Evolutionary conservation across 1,284 basidiomycete genomes (phyloP), one percentile per base, ranked within the genome.

Genomic region (Microbotryum lychnidis-dioicae): DNA sequence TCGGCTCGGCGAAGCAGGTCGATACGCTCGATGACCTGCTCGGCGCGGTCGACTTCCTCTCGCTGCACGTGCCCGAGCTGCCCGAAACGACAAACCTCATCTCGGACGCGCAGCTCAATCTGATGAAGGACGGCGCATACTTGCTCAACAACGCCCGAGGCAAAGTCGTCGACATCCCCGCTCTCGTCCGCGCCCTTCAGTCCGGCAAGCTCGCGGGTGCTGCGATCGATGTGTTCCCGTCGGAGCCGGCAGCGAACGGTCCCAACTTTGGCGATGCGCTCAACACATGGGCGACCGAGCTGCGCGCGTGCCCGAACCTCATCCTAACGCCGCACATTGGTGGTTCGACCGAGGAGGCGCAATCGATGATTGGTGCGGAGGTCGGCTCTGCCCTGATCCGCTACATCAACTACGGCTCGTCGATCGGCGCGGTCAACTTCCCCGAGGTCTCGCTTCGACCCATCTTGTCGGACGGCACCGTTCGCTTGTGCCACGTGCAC

Each of bases 251-350:
- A 68, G 80, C 88, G 45, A 98, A 97, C 73, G 93, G 93, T 49
- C 81, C 86, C 12, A 76, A 75, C 44, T 97, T 97, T 76, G 86
- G 87, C 73, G 85, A 94, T 76, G 78, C 85, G 69, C 79, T 96
- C 67, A 94, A 93, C 75, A 62, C 82, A 2, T 97, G 91, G 85
- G 80, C 87, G 20, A 84, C 81, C 63, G 77, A 83, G 29, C 82
- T 97, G 45, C 82, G 89, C 62, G 77, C 79, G 4, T 78, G 89
- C 62, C 84, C 87, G 54, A 97, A 97, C 76, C 82, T 96, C 66
- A 92, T 97, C 74, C 85, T 97, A 70, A 97, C 93, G 0, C 96
- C 96, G 21, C 96, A 99, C 75, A 97, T 99, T 71, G 96, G 96
- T 64, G 96, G 96, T 50, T 97, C 91, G 49, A 99, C 96, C 14